A percentile compares a stretch with the other conserved stretches of the same genome.
Evolutionary conservation across 768 basidiomycete species (phyloP).

Genomic region (Sporobolomyces pararoseus): DNA sequence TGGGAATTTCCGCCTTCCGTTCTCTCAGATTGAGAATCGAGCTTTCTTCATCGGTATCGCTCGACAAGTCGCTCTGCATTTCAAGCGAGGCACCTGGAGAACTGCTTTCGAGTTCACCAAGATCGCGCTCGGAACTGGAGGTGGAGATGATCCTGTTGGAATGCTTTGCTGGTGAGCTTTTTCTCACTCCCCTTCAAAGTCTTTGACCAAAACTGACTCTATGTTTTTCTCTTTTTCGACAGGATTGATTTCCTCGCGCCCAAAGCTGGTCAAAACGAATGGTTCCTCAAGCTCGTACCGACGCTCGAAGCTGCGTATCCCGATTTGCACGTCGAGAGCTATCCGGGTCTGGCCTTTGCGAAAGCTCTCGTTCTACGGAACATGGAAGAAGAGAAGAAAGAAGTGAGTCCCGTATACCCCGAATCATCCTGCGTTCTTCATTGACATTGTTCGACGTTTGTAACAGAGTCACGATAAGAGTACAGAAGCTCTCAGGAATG

Average conservation of each 20-base stretch:
- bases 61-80: slow-evolving; percentile 77
- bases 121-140: slow-evolving; percentile 42
- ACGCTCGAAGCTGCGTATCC: slow-evolving; percentile 42
- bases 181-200: too few species aligned
- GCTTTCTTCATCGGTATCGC: slow-evolving; percentile 87
- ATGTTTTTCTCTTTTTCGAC: neutral
- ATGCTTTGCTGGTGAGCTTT: slow-evolving; percentile 63
- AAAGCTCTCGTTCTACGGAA: slow-evolving; percentile 46
- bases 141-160: slow-evolving; percentile 36
- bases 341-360: slow-evolving; percentile 60
- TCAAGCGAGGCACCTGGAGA: slow-evolving; percentile 80
- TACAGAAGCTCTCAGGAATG: slow-evolving; percentile 66
- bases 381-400: slow-evolving; percentile 50
- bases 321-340: slow-evolving; percentile 57
- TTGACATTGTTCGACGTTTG: neutral
- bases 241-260: slow-evolving; percentile 76
- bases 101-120: slow-evolving; percentile 88
- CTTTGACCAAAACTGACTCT: too few species aligned
- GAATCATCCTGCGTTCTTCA: slow-evolving; percentile 37
- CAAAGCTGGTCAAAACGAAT: slow-evolving; percentile 72
- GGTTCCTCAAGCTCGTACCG: slow-evolving; percentile 63
- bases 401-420: slow-evolving; percentile 50
- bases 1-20: slow-evolving; percentile 79
- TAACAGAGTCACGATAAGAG: slow-evolving; percentile 59
- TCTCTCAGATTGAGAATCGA: slow-evolving; percentile 82